Conservation (phyloP, 2,329 filamentous ascomycete genomes). For the Nannizziopsis arthrosporioides region DNA sequence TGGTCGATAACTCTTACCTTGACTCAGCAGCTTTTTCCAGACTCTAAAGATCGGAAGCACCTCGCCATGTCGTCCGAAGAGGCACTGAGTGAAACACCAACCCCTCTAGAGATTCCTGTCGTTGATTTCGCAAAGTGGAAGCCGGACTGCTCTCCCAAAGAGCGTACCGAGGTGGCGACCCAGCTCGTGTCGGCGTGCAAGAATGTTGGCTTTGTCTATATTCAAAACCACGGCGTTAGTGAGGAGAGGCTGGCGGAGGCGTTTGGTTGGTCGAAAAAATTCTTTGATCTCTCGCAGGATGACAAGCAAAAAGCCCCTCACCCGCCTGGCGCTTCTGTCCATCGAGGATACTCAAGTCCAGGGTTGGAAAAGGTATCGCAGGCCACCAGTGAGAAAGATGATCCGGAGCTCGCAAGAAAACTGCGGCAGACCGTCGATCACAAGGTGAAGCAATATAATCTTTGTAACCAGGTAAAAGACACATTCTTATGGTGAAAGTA, state of each 20-base stretch:
- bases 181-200: conserved; percentile 34
- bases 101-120: conserved; percentile 24
- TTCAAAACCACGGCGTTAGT: conserved; percentile 38
- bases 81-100: background rate
- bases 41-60: too few relatives aligned
- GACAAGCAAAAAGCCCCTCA: conserved; percentile 42
- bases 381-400: conserved; percentile 31
- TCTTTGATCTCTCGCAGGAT: conserved; percentile 36
- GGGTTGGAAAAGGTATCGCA: conserved; percentile 45
- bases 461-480: background rate
- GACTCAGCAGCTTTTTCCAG: too few relatives aligned
- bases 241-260: conserved; percentile 32
- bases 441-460: conserved; percentile 32
- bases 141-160: conserved; percentile 19
- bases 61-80: background rate
- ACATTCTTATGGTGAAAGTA: background rate
- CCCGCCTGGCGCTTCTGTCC: conserved; percentile 38
- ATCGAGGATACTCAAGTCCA: conserved; percentile 47
- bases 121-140: conserved; percentile 32
- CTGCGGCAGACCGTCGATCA: conserved; percentile 40
- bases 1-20: too few relatives aligned
- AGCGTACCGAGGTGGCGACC: conserved; percentile 27
- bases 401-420: conserved; percentile 27
- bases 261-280: conserved; percentile 33
- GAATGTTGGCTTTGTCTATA: conserved; percentile 39